These are phyloP conservation scores for Eucalyptus tenuipes DNA, from an alignment of 345 rosid genomes.

Conservation along the genomic window DNA sequence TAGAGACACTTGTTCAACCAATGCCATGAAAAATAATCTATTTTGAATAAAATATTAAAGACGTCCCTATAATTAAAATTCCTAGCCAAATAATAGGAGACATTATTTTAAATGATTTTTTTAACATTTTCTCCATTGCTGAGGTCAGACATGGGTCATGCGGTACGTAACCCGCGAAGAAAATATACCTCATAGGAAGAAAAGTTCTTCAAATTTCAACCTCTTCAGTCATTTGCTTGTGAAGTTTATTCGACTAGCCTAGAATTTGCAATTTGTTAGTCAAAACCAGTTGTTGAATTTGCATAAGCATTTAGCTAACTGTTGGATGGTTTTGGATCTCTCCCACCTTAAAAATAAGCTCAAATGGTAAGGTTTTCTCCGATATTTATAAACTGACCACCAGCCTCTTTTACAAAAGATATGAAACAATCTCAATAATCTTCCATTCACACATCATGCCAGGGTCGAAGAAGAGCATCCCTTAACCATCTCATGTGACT, in stretches of 20 bases:
- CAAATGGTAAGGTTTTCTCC: fast-evolving
- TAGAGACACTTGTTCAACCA: neutral
- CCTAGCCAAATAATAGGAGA: neutral
- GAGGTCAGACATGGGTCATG: neutral
- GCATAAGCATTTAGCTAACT: too few species aligned
- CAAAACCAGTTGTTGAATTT: too few species aligned
- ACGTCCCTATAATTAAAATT: neutral
- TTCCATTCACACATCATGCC: fast-evolving
- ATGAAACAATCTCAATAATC: too few species aligned
- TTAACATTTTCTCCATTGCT: neutral
- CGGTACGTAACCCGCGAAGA: neutral
- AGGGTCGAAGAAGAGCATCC: too few species aligned
- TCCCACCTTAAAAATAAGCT: too few species aligned
- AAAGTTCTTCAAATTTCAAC: neutral
- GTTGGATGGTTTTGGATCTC: too few species aligned
- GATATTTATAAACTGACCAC: too few species aligned
- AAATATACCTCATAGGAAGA: neutral
- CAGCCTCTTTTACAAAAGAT: fast-evolving
- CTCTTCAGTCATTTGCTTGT: neutral
- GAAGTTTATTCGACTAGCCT: neutral
- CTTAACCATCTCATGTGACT: too few species aligned
- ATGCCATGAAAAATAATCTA: neutral
- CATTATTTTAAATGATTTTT: neutral
- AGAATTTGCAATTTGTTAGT: too few species aligned
- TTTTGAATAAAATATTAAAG: too few species aligned